Evolutionary conservation across 2,329 filamentous ascomycete genomes (phyloP), one percentile per base, ranked within the genome.

Genomic region (Zalaria sp.): DNA sequence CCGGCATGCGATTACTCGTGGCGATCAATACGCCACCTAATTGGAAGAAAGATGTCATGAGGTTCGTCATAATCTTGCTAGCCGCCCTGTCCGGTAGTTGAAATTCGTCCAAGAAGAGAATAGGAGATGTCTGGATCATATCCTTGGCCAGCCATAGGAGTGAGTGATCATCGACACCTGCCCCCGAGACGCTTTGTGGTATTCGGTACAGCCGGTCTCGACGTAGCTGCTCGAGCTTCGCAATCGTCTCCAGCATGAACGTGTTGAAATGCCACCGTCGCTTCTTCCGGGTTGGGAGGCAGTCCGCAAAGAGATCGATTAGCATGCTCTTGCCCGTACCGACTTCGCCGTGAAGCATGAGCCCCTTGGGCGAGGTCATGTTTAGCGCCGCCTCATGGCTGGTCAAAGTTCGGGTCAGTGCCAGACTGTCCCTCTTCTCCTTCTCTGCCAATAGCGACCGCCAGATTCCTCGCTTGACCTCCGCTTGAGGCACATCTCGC

Each of bases 311-410:
- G 0, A 91, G 64, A 53, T 89, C 83, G 9, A 88, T 70, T n/a
- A 91, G 71, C 81, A 91, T 87, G 4, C 77, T 83, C 57, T 91
- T 91, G 9, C 84, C 83, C 0, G 81, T 86, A 7, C 84, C 84
- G 2, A 91, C 84, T 54, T 87, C 83, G 5, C 84, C 83, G 26
- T 85, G 84, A 0, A 91, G 68, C 54, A 89, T 79, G 10, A 91
- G 63, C 0, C 84, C 84, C 49, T 71, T 75, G 0, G 84, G 84
- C 0, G 81, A 85, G 51, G 83, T 69, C 38, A 88, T 71, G 37
- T 77, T 67, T 46, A 86, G 70, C 7, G 83, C 83, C 18, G 75
- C 74, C 55, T 88, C 77, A 54, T 87, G 74, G 49, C 71, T 76
- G 0, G 77, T 81, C 9, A 88, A 63, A n/a, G 79, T 72, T 39